Conservation (phyloP, 148 eudicot species). For the Chenopodium formosanum region DNA sequence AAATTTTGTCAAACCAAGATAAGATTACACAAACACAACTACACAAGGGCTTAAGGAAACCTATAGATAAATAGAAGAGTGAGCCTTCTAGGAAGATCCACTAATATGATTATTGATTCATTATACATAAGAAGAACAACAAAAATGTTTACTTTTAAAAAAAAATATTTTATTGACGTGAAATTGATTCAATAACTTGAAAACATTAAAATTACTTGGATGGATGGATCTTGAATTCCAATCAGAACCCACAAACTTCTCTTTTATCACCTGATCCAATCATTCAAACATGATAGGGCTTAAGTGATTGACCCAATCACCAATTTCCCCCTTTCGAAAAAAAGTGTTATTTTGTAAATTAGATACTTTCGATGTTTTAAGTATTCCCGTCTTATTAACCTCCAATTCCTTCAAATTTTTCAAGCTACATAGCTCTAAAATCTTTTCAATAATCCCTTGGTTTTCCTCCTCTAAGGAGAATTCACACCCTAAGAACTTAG, state of each 20-base stretch:
- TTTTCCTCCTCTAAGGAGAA: neutral
- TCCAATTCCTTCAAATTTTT: neutral
- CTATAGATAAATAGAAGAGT: too few species aligned
- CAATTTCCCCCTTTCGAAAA: constrained; percentile 8
- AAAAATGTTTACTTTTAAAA: too few species aligned
- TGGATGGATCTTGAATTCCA: neutral
- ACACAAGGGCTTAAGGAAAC: too few species aligned
- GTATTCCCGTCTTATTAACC: neutral
- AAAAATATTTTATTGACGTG: too few species aligned
- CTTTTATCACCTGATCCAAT: neutral
- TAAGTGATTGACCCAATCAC: constrained; percentile 11
- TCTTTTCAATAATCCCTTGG: neutral
- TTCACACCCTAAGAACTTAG: neutral
- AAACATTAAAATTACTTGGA: too few species aligned
- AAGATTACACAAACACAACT: too few species aligned
- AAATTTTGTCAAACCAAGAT: too few species aligned
- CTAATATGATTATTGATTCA: too few species aligned
- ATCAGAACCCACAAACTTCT: neutral
- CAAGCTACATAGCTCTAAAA: neutral
- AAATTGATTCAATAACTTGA: too few species aligned
- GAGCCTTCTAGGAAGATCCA: too few species aligned
- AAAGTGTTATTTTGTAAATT: neutral
- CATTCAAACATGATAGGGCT: neutral
- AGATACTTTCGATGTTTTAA: neutral
- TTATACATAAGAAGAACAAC: too few species aligned